Percentiles rank a stretch among this genome's conserved stretches.
These are phyloP conservation scores for Yamadazyma dendronema DNA, from an alignment of 1,139 yeast genomes.

Conservation along the genomic window DNA sequence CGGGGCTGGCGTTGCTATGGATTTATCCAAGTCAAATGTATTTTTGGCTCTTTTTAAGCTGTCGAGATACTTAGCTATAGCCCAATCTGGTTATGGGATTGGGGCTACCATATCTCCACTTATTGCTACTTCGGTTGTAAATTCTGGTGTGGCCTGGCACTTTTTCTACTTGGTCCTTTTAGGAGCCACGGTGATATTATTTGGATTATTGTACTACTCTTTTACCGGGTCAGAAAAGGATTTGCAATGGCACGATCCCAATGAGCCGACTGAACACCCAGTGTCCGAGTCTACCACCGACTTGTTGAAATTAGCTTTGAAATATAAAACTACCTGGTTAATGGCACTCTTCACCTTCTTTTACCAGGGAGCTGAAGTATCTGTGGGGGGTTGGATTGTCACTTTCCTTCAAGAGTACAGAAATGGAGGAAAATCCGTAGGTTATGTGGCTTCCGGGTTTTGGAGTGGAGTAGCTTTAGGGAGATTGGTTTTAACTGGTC, in stretches of 20 bases:
- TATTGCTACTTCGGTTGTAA: conserved; percentile 52
- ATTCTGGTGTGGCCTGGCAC: conserved; percentile 51
- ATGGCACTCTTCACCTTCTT: conserved; percentile 52
- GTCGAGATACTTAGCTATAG: conserved; percentile 48
- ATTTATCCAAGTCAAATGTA: conserved; percentile 56
- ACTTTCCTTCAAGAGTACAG: conserved; percentile 60
- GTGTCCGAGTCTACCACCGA: background rate
- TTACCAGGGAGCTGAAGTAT: conserved; percentile 69
- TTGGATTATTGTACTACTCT: conserved; percentile 27
- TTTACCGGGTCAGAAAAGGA: conserved; percentile 39
- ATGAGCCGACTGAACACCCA: conserved; percentile 1
- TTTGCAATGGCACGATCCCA: conserved; percentile 6
- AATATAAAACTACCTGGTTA: conserved; percentile 52
- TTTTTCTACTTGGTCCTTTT: conserved; percentile 49
- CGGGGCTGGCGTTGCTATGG: conserved; percentile 57
- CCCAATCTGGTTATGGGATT: conserved; percentile 60
- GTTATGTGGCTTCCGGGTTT: conserved; percentile 68
- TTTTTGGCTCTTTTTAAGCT: conserved; percentile 50
- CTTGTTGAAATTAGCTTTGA: conserved; percentile 30
- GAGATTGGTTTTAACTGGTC: conserved; percentile 46
- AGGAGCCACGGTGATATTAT: conserved; percentile 32
- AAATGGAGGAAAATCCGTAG: conserved; percentile 46
- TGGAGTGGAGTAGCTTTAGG: conserved; percentile 73
- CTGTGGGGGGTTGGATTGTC: conserved; percentile 71
- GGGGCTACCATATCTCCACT: conserved; percentile 65